Base-by-base conservation (phyloP, 345 rosid species). In the Acer negundo region DNA sequence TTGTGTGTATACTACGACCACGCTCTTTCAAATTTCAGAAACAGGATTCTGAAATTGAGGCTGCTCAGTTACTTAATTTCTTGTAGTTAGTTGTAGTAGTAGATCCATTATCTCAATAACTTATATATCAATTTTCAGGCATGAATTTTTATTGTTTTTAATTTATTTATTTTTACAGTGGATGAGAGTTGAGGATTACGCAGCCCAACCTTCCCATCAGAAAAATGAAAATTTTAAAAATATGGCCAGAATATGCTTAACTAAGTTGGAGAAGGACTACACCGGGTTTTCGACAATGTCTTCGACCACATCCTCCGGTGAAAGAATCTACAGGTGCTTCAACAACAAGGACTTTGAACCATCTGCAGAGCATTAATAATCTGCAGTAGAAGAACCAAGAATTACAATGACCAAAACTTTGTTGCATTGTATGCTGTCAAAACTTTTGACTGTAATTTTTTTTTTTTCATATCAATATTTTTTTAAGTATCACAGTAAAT, bases 101-200 rank as follows among this genome's bases (percentile, higher is more conserved):
- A 28, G 31, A 28, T 28, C 31, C 1, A 65, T 65, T 65, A 19
- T 51, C 19, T 15, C 1, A 40, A 40, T 40, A 40, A 40, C 42
- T 38, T 38, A 6, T 4, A 38, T 5, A 5, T 40, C 44, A 40
- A 40, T 40, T 40, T 7, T 40, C 31, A 40, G 0, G 6, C 44
- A 40, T 40, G 44, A 40, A 40, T 40, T 40, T 40, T 6, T 7
- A 40, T 40, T 40, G 7, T 40, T 40, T 7, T 40, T 40, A 5
- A 40, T 40, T 44, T 1, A 7, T 44, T 44, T 44, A 9, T 44
- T 40, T 7, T 28, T 28, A 28, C 80, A 94, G 97, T 94, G 98
- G 94, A 92, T 94, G 93, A 79, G 88, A 9, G 67, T 89, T 20
- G 77, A 86, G 38, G 97, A 92, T 17, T 94, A 92, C 47, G 86